These are phyloP conservation scores for Alliaria petiolata DNA, from an alignment of 345 rosid species.

Conservation along the genomic window DNA sequence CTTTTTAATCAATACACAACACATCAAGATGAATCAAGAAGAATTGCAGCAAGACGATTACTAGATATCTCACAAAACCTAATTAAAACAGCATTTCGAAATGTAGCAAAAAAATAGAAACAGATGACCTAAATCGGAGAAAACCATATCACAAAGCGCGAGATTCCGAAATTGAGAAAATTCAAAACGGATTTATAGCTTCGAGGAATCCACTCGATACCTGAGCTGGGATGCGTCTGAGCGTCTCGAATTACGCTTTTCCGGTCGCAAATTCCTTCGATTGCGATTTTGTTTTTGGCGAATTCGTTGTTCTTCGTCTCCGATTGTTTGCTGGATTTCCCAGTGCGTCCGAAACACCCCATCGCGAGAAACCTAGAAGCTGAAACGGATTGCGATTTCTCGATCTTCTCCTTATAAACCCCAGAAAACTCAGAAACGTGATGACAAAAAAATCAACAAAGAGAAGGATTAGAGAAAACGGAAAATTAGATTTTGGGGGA, in stretches of 20 bases:
- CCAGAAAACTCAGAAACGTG: neutral
- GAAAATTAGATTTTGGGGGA: neutral
- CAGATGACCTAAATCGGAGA: no score
- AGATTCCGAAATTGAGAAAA: neutral
- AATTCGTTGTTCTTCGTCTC: slow-evolving; percentile 22
- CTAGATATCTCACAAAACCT: no score
- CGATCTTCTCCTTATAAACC: neutral
- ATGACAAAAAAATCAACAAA: neutral
- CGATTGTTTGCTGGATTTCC: slow-evolving; percentile 40
- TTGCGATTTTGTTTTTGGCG: neutral
- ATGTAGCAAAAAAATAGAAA: no score
- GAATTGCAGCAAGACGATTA: neutral
- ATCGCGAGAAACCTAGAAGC: slow-evolving; percentile 22
- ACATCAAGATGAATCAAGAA: neutral
- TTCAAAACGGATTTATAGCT: neutral
- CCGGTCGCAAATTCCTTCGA: neutral
- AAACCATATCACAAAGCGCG: no score
- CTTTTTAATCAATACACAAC: slow-evolving; percentile 28
- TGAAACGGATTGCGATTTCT: neutral
- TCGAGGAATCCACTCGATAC: neutral
- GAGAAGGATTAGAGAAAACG: neutral
- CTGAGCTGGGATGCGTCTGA: slow-evolving; percentile 11
- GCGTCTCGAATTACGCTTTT: neutral
- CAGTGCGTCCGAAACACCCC: slow-evolving; percentile 64
- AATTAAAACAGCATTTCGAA: no score